Evolutionary conservation across 2,329 filamentous ascomycete genomes (phyloP), one percentile per base, ranked within the genome.

Genomic region (Allantophomopsis cytisporea): DNA sequence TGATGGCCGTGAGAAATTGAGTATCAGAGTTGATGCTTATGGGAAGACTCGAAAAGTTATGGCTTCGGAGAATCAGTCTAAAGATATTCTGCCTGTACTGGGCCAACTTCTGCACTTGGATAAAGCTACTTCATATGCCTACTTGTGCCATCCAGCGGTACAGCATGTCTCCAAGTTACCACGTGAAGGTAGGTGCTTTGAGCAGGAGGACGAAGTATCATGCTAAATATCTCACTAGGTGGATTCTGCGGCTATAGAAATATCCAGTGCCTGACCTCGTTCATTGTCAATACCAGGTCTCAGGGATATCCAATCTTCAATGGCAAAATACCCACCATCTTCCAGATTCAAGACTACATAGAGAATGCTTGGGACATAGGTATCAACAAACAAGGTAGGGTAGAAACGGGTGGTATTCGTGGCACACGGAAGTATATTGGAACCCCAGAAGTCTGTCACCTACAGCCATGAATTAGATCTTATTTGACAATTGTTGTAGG

Each of bases 401-500:
- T 74, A 2, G 86, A 96, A 59, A 95, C 88, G 1, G 89, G 89
- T 2, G 86, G 87, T 1, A 83, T 96, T 46, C 75, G 67, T 46
- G 80, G 80, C n/a, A 94, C 88, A 0, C 75, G 91, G 43, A 96
- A 95, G 58, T 96, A 91, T 54, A 96, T 96, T 49, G 89, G 89
- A 13, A 95, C 89, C 1, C 79, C 85, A 7, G 89, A 96, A 66
- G 83, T 84, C 64, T 48, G 55, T 43, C 31, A 20, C 34, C 13
- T 40, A 42, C 16, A 36, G 11, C 11, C 28, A 38, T 28, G 23
- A 28, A 28, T 10, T 10, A 12, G 23, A 3, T 28, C 3, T 4
- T 12, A 28, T 28, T 8, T 28, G 5, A 28, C 23, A 28, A 3
- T 10, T 8, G 23, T 8, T 37, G 21, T 42, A 87, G 81, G 86